Conservation (phyloP, 2,329 filamentous ascomycete species). For the Chalaropsis thielavioides region DNA sequence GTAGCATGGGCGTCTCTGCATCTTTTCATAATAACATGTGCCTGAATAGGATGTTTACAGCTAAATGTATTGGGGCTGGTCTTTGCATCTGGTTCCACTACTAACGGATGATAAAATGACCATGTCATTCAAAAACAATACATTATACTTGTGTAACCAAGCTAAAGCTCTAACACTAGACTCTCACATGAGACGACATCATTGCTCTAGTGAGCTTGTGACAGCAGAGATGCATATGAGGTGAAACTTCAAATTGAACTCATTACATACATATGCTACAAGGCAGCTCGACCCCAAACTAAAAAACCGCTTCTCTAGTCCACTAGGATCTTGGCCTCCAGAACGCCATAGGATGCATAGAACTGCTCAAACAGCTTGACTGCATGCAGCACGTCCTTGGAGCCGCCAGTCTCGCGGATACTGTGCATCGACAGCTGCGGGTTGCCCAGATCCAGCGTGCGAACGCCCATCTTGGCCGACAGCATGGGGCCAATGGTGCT, state of each 20-base stretch:
- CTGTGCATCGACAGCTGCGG: conserved; percentile 94
- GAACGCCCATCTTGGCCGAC: conserved; percentile 67
- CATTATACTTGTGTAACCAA: not conserved
- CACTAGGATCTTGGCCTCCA: conserved; percentile 72
- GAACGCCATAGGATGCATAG: conserved; percentile 65
- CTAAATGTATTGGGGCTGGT: not conserved
- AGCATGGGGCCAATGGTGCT: conserved; percentile 98
- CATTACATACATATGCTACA: not conserved
- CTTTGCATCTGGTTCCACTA: not conserved
- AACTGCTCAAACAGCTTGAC: conserved; percentile 79
- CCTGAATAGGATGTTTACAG: not conserved
- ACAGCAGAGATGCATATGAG: not conserved
- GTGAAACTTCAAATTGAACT: not conserved
- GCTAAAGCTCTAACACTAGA: not conserved
- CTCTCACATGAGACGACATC: not conserved
- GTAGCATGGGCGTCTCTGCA: not conserved
- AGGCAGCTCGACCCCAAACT: not conserved
- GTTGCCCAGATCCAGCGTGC: conserved; percentile 87
- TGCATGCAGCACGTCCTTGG: conserved; percentile 73
- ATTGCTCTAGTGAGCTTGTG: not conserved
- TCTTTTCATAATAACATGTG: not conserved
- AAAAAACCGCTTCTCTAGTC: conserved; percentile 38
- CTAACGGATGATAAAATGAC: not conserved
- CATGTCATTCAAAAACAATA: not conserved
- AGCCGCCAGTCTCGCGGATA: conserved; percentile 83